Evolutionary conservation across 1,284 basidiomycete species (phyloP), one percentile per base, ranked within the genome.

Genomic region (Prillingera fragicola): DNA sequence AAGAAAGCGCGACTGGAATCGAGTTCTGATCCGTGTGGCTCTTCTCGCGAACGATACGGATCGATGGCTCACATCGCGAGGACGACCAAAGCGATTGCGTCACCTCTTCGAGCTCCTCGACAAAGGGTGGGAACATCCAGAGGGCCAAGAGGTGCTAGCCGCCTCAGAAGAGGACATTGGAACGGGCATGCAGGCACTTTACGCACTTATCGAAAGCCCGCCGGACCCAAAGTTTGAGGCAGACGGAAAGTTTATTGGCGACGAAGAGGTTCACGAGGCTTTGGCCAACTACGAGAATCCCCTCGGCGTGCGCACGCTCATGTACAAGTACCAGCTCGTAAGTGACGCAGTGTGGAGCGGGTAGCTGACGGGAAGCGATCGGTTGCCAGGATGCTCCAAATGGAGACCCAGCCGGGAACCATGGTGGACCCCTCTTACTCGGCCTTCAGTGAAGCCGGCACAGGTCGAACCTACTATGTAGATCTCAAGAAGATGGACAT

Each of bases 251-350:
- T 52, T 44, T 17, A 27, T 46, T 3, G 35, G 41, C 3, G 65
- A 65, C 27, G 26, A 52, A 15, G 62, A 64, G 23, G 46, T 60
- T 2, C 48, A 56, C 9, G 32, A 37, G 2, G 29, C 53, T 7
- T 35, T 67, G 13, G 29, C 35, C n/a, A 37, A 31, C 3, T 58
- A 55, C 23, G 58, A 60, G 37, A 58, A 62, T 35, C 62, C 59
- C 0, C 35, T 38, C 8, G 61, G 63, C 1, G 42, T 69, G n/a
- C 46, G 38, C 21, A 65, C 63, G 2, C 31, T 39, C 8, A 31
- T 68, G 39, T 62, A 67, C 36, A 44, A 38, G 24, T 70, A 70
- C 44, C 67, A 70, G 43, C 52, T 63, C 14, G 66, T 70, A 31
- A 48, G 65, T 48, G 10, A 22, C 17, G 9, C 29, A 3, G 9